Evolutionary conservation across 202 grass and related monocot species (phyloP).

Genomic region (Thinopyrum obtusiflorum): DNA sequence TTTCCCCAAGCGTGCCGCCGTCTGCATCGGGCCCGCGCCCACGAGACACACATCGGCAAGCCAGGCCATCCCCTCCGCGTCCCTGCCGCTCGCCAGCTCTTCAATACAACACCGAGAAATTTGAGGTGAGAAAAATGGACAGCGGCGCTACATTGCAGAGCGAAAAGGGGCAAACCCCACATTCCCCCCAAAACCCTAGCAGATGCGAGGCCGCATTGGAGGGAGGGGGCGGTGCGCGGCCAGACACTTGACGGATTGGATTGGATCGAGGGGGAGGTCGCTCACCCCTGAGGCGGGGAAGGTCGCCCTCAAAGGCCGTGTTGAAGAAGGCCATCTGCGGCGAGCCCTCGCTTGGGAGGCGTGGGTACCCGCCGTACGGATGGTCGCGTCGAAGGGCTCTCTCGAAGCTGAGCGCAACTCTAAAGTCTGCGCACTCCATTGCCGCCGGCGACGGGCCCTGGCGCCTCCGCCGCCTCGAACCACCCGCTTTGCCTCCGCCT

Average conservation of each 20-base stretch:
- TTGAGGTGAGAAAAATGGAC: too few relatives aligned
- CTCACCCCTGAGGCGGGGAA: conserved; percentile 33
- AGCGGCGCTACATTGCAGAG: background rate
- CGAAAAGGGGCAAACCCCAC: conserved; percentile 6
- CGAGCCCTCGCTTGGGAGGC: background rate
- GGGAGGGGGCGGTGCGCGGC: background rate
- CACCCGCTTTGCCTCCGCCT: background rate
- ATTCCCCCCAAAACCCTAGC: conserved; percentile 18
- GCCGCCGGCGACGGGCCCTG: background rate
- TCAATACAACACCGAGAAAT: background rate
- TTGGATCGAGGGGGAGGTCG: too few relatives aligned
- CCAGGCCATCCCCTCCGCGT: conserved; percentile 18
- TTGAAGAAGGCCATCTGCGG: conserved; percentile 31
- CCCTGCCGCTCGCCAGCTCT: conserved; percentile 37
- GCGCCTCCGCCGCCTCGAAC: background rate
- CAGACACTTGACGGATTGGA: too few relatives aligned
- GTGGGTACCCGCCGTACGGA: conserved; percentile 27
- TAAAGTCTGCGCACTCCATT: background rate
- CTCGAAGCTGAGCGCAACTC: background rate
- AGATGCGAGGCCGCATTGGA: background rate
- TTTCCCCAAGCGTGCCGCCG: too few relatives aligned
- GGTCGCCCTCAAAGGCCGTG: conserved; percentile 25
- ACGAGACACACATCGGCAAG: conserved; percentile 20
- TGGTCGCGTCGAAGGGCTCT: conserved; percentile 7
- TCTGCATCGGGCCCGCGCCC: too few relatives aligned